These are phyloP conservation scores for Gossypium arboreum DNA, from an alignment of 345 rosid genomes.

Conservation along the genomic window DNA sequence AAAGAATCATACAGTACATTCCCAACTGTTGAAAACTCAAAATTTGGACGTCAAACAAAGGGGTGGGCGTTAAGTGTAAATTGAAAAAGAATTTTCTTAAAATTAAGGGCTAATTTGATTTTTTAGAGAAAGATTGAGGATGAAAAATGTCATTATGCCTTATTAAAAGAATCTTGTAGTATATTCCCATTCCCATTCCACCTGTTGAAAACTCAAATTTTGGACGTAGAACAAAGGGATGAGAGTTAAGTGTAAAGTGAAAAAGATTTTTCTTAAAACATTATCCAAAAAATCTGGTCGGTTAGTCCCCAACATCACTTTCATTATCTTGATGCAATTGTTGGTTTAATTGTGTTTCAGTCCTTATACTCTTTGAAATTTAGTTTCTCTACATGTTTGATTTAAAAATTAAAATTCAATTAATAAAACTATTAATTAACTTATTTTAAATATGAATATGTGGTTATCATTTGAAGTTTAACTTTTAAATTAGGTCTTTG, in stretches of 20 bases:
- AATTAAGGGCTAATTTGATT: too few relatives aligned
- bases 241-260: background rate
- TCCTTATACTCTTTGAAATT: too few relatives aligned
- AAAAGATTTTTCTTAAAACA: background rate
- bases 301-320: background rate
- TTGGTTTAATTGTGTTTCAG: too few relatives aligned
- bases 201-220: background rate
- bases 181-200: background rate
- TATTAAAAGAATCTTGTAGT: background rate
- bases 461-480: too few relatives aligned
- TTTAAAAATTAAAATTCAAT: too few relatives aligned
- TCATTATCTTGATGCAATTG: background rate
- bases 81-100: background rate
- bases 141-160: background rate
- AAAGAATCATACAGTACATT: background rate
- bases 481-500: too few relatives aligned
- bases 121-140: too few relatives aligned
- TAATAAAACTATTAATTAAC: too few relatives aligned
- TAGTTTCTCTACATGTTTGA: too few relatives aligned
- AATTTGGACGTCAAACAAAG: background rate
- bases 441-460: too few relatives aligned
- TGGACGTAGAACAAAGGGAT: background rate
- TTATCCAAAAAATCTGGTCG: constrained; percentile 4
- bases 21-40: background rate
- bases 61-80: background rate